A percentile compares a stretch with the other conserved stretches of the same genome.
Evolutionary conservation across 2,329 filamentous ascomycete genomes (phyloP).

Genomic region (Ambrosiella xylebori): DNA sequence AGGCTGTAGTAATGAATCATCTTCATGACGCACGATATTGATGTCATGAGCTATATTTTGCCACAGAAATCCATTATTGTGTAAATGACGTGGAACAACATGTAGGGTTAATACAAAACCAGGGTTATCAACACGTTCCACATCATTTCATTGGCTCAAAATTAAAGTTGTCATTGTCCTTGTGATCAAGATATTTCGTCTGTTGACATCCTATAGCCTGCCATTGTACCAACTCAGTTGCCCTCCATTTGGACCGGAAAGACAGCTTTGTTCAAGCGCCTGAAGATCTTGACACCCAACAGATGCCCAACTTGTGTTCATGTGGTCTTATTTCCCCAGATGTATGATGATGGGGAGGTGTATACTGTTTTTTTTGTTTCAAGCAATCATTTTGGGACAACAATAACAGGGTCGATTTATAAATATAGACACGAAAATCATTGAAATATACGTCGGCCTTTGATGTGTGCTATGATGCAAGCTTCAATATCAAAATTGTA

Average conservation of each 20-base stretch:
- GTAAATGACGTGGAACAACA: not conserved
- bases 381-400: not conserved
- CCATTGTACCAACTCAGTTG: not conserved
- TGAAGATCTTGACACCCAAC: not conserved
- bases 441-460: too few species aligned
- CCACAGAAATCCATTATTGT: not conserved
- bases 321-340: not conserved
- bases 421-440: too few species aligned
- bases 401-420: too few species aligned
- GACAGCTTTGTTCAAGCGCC: not conserved
- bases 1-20: not conserved
- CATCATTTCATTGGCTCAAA: not conserved
- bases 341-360: not conserved
- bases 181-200: not conserved
- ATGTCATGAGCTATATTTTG: not conserved
- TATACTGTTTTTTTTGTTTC: not conserved
- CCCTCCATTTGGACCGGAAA: not conserved
- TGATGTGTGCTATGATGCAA: too few species aligned
- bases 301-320: not conserved
- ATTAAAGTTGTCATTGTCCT: not conserved
- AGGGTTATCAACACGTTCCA: not conserved
- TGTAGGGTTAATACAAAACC: not conserved
- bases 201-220: not conserved
- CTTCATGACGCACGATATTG: not conserved
- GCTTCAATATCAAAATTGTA: too few species aligned